Evolutionary conservation across 208 protist species (phyloP).

Genomic region (Leishmania tropica): DNA sequence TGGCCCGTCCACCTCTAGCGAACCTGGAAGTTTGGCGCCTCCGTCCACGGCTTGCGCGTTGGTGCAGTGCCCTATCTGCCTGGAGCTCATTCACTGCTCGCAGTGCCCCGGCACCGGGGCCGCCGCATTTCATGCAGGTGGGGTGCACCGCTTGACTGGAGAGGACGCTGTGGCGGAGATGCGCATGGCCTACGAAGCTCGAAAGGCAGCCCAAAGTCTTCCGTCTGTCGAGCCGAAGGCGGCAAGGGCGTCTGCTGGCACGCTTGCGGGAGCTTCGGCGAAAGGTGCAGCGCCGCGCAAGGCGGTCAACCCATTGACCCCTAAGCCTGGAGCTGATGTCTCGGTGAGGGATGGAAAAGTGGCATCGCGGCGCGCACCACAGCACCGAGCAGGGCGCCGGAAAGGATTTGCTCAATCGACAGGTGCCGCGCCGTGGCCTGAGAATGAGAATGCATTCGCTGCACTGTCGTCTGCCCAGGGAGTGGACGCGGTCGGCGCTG

Average conservation of each 20-base stretch:
- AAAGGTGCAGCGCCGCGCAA: background rate
- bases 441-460: background rate
- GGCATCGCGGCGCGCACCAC: background rate
- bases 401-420: background rate
- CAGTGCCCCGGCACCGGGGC: slow-evolving; percentile 7
- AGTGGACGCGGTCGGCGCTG: background rate
- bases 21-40: background rate
- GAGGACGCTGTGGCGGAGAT: slow-evolving; percentile 15
- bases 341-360: background rate
- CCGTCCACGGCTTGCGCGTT: background rate
- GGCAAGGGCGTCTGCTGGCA: no score
- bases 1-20: background rate
- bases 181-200: slow-evolving; percentile 25
- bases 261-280: background rate
- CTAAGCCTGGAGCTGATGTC: background rate
- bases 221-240: background rate
- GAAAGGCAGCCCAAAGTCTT: slow-evolving; percentile 4
- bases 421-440: background rate
- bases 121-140: background rate
- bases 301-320: background rate
- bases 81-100: slow-evolving; percentile 41
- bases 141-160: background rate
- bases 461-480: background rate
- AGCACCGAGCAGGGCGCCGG: background rate
- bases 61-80: slow-evolving; percentile 59